Conservation (phyloP, 257 asterid species). For the Solanum chilense region DNA sequence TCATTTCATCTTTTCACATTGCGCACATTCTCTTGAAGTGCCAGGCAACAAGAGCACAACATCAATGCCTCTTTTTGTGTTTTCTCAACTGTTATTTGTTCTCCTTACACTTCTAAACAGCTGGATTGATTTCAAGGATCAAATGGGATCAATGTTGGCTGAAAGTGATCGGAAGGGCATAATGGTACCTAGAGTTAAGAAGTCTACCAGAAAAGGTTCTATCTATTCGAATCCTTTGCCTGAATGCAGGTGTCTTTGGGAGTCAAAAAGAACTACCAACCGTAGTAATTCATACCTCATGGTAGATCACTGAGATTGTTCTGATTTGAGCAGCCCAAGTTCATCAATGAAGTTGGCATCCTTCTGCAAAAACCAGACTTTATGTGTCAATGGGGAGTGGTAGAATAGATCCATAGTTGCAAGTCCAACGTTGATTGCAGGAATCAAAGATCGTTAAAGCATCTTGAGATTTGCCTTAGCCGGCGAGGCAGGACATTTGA, state of each 20-base stretch:
- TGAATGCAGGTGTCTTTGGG: slow-evolving; percentile 78
- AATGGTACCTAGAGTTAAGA: slow-evolving; percentile 54
- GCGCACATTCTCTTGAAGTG: background rate
- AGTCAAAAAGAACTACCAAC: slow-evolving; percentile 33
- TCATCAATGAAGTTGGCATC: background rate
- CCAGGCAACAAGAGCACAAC: background rate
- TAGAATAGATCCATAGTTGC: background rate
- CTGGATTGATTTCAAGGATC: slow-evolving; percentile 65
- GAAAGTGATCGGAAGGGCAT: slow-evolving; percentile 71
- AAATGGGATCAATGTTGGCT: slow-evolving; percentile 70
- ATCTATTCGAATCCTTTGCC: slow-evolving; percentile 66
- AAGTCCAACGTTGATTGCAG: background rate
- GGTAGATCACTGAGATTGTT: background rate
- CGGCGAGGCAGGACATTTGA: too few relatives aligned
- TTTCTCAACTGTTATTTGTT: background rate
- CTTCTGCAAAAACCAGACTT: background rate
- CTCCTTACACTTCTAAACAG: slow-evolving; percentile 12
- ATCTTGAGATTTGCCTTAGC: background rate
- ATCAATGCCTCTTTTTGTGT: background rate
- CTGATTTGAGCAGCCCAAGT: background rate
- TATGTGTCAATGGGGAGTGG: background rate
- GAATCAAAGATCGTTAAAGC: background rate
- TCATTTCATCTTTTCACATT: background rate
- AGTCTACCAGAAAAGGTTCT: slow-evolving; percentile 65
- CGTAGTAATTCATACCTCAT: slow-evolving; percentile 17